Percentiles rank a stretch among this genome's conserved stretches.
These are phyloP conservation scores for Hygrophila difformis DNA, from an alignment of 257 asterid species.

Conservation along the genomic window DNA sequence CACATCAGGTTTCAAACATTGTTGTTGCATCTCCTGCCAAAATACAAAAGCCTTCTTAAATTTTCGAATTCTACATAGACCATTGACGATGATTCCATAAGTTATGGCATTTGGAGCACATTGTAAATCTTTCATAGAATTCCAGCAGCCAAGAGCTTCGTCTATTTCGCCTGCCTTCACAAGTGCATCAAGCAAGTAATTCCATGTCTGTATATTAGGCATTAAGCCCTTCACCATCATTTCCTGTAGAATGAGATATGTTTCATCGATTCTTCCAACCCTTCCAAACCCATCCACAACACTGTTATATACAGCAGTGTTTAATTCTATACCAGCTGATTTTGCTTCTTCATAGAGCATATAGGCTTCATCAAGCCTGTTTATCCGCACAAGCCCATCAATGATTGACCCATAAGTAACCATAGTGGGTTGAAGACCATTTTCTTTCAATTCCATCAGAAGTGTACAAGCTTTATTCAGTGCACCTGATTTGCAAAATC, in stretches of 20 bases:
- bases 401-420: conserved; percentile 89
- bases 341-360: conserved; percentile 99
- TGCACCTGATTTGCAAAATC: conserved; percentile 90
- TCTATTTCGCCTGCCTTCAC: conserved; percentile 87
- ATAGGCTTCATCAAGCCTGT: conserved; percentile 92
- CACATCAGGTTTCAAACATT: conserved; percentile 67
- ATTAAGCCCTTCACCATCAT: conserved; percentile 70
- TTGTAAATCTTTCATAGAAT: conserved; percentile 73
- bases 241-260: conserved; percentile 86
- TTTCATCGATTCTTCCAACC: too few relatives aligned
- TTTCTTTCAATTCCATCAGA: conserved; percentile 83
- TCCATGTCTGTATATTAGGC: conserved; percentile 86
- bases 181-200: conserved; percentile 88
- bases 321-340: conserved; percentile 53
- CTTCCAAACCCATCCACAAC: conserved; percentile 95
- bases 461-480: conserved; percentile 94
- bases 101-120: conserved; percentile 58
- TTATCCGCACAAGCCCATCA: conserved; percentile 94
- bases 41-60: conserved; percentile 94
- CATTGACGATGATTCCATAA: conserved; percentile 75
- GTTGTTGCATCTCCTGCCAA: conserved; percentile 97
- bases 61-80: conserved; percentile 76
- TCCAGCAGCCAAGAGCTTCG: conserved; percentile 96
- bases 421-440: conserved; percentile 76
- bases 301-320: conserved; percentile 79